A percentile compares a stretch with the other conserved stretches of the same genome.
Conservation (phyloP, 139 green algal species). For the Chlamydomonas incerta region DNA sequence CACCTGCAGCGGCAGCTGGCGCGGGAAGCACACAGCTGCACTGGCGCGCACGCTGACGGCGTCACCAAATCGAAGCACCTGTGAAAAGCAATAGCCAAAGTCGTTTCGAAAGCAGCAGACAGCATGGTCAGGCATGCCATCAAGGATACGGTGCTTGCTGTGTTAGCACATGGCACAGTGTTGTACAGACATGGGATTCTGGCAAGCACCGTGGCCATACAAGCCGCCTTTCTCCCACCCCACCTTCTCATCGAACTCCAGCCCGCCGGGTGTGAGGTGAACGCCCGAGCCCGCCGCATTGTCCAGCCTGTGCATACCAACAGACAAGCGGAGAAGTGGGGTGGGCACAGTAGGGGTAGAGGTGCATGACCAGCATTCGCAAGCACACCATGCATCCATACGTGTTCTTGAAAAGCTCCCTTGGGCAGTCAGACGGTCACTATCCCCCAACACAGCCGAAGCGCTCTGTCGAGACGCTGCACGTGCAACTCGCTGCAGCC, state of each 20-base stretch:
- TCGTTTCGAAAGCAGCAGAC: too few species aligned
- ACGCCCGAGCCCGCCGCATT: conserved; percentile 61
- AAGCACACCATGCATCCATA: too few species aligned
- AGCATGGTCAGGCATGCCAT: neutral
- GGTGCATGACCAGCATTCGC: too few species aligned
- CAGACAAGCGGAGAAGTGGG: too few species aligned
- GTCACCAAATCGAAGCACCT: conserved; percentile 46
- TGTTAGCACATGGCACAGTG: neutral
- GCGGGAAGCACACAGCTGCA: conserved; percentile 60
- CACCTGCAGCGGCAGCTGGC: conserved; percentile 57
- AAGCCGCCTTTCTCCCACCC: neutral
- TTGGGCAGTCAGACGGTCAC: too few species aligned
- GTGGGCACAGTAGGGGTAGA: too few species aligned
- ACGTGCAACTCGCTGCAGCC: neutral
- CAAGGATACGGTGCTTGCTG: neutral
- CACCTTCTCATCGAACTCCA: conserved; percentile 69
- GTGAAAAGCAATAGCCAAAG: too few species aligned
- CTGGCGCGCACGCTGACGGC: conserved; percentile 50
- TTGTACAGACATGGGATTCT: too few species aligned
- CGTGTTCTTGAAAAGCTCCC: too few species aligned
- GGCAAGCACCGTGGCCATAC: neutral
- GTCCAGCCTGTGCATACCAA: conserved; percentile 59
- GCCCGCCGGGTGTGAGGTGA: conserved; percentile 64
- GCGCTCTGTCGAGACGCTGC: neutral
- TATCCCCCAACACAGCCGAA: neutral